Conservation (phyloP, 2,329 filamentous ascomycete species). For the Neonectria magnoliae region DNA sequence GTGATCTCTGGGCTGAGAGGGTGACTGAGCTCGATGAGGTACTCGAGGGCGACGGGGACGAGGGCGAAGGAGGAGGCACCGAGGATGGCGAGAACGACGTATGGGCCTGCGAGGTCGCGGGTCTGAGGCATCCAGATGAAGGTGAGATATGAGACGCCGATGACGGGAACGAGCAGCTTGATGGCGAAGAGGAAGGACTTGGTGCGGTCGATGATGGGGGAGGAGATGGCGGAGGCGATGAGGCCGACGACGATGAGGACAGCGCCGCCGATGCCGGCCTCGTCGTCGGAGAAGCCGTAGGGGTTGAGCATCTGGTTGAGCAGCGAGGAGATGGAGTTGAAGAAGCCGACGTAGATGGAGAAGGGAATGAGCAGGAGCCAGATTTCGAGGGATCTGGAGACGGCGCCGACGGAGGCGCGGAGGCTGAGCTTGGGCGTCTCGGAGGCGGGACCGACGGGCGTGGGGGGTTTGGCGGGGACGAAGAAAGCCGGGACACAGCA, state of each 20-base stretch:
- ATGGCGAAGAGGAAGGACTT: constrained; percentile 81
- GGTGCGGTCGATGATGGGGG: constrained; percentile 85
- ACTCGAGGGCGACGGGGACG: constrained; percentile 87
- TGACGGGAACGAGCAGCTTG: constrained; percentile 78
- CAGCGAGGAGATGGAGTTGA: constrained; percentile 90
- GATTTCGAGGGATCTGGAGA: constrained; percentile 72
- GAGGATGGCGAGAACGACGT: constrained; percentile 77
- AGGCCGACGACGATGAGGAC: constrained; percentile 91
- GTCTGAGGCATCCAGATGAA: constrained; percentile 82
- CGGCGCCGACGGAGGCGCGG: constrained; percentile 60
- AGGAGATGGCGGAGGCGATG: constrained; percentile 76
- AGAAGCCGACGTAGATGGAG: constrained; percentile 85
- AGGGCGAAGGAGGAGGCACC: constrained; percentile 84
- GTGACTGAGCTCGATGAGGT: constrained; percentile 85
- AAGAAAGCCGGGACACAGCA: constrained; percentile 82
- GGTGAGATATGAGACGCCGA: constrained; percentile 76
- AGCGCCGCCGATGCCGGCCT: constrained; percentile 90
- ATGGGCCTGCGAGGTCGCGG: constrained; percentile 72
- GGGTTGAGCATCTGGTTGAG: constrained; percentile 91
- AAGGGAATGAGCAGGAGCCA: constrained; percentile 87
- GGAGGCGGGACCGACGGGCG: constrained; percentile 77
- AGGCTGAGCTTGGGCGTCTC: constrained; percentile 66
- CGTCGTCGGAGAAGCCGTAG: constrained; percentile 83
- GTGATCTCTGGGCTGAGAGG: constrained; percentile 88
- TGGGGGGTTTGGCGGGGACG: constrained; percentile 79